Base-by-base conservation (phyloP, 75 land plant species). In the Sequoia sempervirens region DNA sequence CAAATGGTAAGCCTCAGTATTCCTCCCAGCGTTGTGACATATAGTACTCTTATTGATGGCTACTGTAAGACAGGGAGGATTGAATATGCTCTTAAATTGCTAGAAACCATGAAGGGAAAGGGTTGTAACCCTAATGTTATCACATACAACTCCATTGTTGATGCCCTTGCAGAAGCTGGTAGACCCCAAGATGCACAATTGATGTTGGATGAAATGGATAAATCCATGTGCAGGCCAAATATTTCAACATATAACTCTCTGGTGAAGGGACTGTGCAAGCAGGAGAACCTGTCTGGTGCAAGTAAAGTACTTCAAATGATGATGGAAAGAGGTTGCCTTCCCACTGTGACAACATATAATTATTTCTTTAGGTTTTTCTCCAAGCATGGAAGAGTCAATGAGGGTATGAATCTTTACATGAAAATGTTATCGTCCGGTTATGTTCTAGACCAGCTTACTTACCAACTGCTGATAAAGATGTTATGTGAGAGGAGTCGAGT, bases 31-130 rank as follows among this genome's bases (percentile, higher is more conserved):
- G 87, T 93, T 85, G 96, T 94, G 23, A 88, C 92, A 7, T 95
- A 93, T 83, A 94, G 92, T 8, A 93, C 97, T 70, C 85, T 95
- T 82, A 89, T 95, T 15, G 92, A 95, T 82, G 91, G 94, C n/a
- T 90, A 90, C 34, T 91, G 95, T 68, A 81, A 86, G 40, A 83
- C 88, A 87, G 87, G 94, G 2, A 87, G 85, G 36, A 85, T 86
- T 41, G 92, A 93, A 18, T 88, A 80, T 40, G 97, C 95, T 23
- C 72, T 91, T 37, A 88, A 87, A 23, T 83, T 93, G 74, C 81
- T 93, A 72, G 78, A 86, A 26, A 91, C 91, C 75, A 95, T 95
- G 95, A 83, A 56, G 26, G 87, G 56, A 18, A 68, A 76, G 52
- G 93, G 92, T 28, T 88, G 92, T 79, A 85, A 89, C 54, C 90